Evolutionary conservation across 2,329 filamentous ascomycete genomes (phyloP).

Genomic region (Metarhizium guizhouense): DNA sequence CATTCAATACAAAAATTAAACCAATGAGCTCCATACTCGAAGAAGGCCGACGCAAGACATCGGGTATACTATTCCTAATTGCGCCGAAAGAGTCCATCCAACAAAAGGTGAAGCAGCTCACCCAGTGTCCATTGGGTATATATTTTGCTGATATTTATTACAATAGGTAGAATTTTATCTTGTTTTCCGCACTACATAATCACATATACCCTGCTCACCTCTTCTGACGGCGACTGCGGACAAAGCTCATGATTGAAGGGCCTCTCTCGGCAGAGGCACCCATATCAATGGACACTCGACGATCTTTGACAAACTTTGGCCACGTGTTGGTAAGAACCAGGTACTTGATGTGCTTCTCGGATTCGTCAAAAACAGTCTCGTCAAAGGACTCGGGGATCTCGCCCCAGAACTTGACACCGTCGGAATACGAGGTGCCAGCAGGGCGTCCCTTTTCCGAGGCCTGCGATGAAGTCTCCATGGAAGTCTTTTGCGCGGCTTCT

Average conservation of each 20-base stretch:
- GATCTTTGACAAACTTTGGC: conserved; percentile 44
- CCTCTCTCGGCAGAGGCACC: conserved; percentile 7
- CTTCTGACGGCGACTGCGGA: background rate
- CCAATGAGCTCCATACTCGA: no score
- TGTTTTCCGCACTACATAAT: background rate
- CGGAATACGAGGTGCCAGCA: background rate
- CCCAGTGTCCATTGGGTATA: no score
- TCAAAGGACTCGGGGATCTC: conserved; percentile 40
- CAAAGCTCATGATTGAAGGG: conserved; percentile 2
- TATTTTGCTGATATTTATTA: background rate
- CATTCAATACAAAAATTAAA: no score
- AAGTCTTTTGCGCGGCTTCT: background rate
- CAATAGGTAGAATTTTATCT: background rate
- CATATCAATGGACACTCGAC: conserved; percentile 15
- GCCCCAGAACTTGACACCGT: conserved; percentile 24
- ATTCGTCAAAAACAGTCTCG: conserved; percentile 46
- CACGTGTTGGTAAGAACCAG: conserved; percentile 61
- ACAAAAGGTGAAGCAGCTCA: no score
- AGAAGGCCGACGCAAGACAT: no score
- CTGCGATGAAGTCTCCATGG: background rate
- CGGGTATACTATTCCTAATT: no score
- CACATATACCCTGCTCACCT: background rate
- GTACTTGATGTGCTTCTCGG: conserved; percentile 54
- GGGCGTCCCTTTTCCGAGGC: background rate
- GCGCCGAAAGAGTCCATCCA: no score